Evolutionary conservation across 331 rosid genomes (phyloP).

Genomic region (Pyracantha coccinea): DNA sequence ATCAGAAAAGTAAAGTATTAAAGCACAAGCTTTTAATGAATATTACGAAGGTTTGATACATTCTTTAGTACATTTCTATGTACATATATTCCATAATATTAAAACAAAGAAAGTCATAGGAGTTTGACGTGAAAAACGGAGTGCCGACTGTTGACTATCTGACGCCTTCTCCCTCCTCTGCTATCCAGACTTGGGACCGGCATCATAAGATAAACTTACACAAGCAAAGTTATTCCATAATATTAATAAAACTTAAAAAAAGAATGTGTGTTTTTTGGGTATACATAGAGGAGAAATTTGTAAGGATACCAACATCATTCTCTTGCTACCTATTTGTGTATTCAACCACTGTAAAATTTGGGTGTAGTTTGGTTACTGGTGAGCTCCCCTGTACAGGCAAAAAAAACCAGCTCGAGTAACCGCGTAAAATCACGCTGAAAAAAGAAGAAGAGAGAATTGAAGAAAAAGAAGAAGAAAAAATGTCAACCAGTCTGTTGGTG

Average conservation of each 20-base stretch:
- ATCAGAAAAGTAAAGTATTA: not conserved
- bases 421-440: constrained; percentile 17
- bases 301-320: not conserved
- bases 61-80: not conserved
- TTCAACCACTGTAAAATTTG: not conserved
- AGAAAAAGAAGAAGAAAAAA: not conserved
- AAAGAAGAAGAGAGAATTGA: not conserved
- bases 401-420: constrained; percentile 59
- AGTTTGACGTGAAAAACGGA: too few relatives aligned
- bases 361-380: constrained; percentile 49
- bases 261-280: not conserved
- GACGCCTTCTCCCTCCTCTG: too few relatives aligned
- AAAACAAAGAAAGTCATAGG: too few relatives aligned
- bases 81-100: not conserved
- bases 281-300: not conserved
- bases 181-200: too few relatives aligned
- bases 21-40: not conserved
- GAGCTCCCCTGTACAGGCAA: constrained; percentile 42
- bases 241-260: not conserved
- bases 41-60: not conserved
- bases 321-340: not conserved
- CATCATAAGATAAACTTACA: too few relatives aligned
- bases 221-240: too few relatives aligned
- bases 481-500: not conserved
- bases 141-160: too few relatives aligned